Base-by-base conservation (phyloP, 169 alveolate genomes). In the Eimeria praecox region DNA sequence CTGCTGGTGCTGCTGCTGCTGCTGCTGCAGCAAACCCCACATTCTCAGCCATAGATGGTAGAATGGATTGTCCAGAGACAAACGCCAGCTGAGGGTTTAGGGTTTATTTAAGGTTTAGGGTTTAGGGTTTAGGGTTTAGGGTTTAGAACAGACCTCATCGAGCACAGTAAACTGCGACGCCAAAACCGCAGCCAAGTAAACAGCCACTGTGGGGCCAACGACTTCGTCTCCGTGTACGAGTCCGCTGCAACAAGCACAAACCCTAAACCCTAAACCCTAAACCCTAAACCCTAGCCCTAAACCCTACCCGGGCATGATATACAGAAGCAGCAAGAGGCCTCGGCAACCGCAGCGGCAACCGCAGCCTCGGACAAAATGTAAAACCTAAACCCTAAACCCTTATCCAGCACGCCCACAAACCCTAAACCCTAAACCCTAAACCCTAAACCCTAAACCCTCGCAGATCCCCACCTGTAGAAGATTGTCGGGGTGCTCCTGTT, bases 181-280 rank as follows among this genome's bases (percentile, higher is more conserved):
- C 9, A 78, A 30, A 40, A 78, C 64, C 64, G 88, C 88, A 33
- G 52, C 87, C 80, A 93, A 88, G 5, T 93, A 89, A 24, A 83
- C 92, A 1, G 96, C 92, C 22, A 82, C 93, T 2, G 92, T 85
- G 30, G 96, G 96, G 24, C 96, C 96, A 3, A 80, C 96, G n/a
- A 77, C 75, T 52, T 93, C 96, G 62, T 93, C 96, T n/a, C 96
- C 96, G 77, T 93, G 96, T 9, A 93, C 78, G 54, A 80, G 44
- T 16, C 96, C 96, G 77, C 96, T 93, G 96, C 77, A 78, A 78
- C 4, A 78, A 78, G 22, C 59, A 78, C 33, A 71, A 30, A 71
- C 82, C 66, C 66, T 56, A 56, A 56, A 56, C 66, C 66, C 66
- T 56, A 59, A 59, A 59, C 69, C 69, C 69, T 59, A 59, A 59